Percentiles rank a stretch among this genome's conserved stretches.
These are phyloP conservation scores for Tricholoma furcatifolium DNA, from an alignment of 768 basidiomycete genomes.

Conservation along the genomic window DNA sequence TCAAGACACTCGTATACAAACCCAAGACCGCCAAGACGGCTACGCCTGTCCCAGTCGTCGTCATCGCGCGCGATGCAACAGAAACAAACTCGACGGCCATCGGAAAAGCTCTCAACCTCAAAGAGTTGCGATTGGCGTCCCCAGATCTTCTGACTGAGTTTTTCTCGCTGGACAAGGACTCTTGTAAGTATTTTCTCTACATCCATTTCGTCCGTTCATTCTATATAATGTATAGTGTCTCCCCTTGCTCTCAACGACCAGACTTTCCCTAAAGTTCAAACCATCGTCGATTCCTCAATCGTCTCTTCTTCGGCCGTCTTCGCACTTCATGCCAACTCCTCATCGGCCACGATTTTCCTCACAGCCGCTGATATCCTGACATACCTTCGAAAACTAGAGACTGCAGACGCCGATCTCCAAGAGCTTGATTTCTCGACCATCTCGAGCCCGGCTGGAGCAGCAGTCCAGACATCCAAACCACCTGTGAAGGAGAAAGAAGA, in stretches of 20 bases:
- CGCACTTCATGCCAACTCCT: conserved; percentile 75
- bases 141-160: conserved; percentile 87
- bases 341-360: conserved; percentile 72
- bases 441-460: conserved; percentile 35
- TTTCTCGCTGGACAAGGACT: conserved; percentile 82
- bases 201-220: neutral
- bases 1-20: conserved; percentile 93
- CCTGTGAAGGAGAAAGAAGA: too few relatives aligned
- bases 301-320: conserved; percentile 63
- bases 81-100: conserved; percentile 77
- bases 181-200: conserved; percentile 48
- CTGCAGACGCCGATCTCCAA: conserved; percentile 59
- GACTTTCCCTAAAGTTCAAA: conserved; percentile 68
- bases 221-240: conserved; percentile 58
- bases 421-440: conserved; percentile 73
- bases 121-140: conserved; percentile 83
- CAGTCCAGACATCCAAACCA: conserved; percentile 36
- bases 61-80: conserved; percentile 83
- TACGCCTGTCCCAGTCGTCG: conserved; percentile 79
- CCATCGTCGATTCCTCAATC: conserved; percentile 79
- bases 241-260: conserved; percentile 67
- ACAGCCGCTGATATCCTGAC: conserved; percentile 71
- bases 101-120: conserved; percentile 77
- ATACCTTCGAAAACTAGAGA: conserved; percentile 74
- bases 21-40: conserved; percentile 94